phyloP scores from a whole-genome alignment of 768 basidiomycete genomes.

The Lentinula sp. region DNA sequence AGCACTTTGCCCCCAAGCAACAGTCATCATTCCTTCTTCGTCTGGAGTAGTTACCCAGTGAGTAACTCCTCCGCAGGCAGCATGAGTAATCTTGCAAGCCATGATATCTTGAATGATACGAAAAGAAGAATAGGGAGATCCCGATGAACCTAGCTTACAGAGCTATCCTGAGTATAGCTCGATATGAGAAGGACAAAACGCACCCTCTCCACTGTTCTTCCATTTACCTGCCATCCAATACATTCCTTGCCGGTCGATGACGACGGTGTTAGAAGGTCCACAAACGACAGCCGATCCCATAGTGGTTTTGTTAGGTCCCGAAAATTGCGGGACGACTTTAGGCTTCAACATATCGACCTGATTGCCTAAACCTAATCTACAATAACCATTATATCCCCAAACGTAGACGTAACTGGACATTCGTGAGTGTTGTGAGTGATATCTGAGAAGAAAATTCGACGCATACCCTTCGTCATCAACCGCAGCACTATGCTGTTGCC shows the following conservation, averaged over 20 bases:
- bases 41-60: conserved; percentile 79
- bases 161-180: conserved; percentile 2
- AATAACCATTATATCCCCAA: conserved; percentile 87
- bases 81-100: conserved; percentile 71
- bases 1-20: conserved; percentile 84
- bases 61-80: conserved; percentile 80
- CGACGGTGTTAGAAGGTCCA: conserved; percentile 80
- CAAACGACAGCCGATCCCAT: conserved; percentile 57
- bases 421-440: neutral
- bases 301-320: conserved; percentile 59
- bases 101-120: conserved; percentile 83
- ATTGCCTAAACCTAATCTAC: conserved; percentile 82
- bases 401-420: conserved; percentile 1
- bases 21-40: conserved; percentile 75
- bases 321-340: conserved; percentile 82
- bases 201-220: conserved; percentile 94
- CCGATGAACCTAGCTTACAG: conserved; percentile 64
- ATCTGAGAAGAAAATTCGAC: neutral
- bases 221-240: conserved; percentile 90
- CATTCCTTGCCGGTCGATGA: conserved; percentile 81
- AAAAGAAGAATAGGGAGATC: conserved; percentile 85
- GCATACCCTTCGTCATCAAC: conserved; percentile 69
- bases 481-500: conserved; percentile 83
- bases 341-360: conserved; percentile 80
- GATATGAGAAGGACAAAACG: conserved; percentile 6